phyloP scores from a whole-genome alignment of 805 yeast species.

The Candida montana region DNA sequence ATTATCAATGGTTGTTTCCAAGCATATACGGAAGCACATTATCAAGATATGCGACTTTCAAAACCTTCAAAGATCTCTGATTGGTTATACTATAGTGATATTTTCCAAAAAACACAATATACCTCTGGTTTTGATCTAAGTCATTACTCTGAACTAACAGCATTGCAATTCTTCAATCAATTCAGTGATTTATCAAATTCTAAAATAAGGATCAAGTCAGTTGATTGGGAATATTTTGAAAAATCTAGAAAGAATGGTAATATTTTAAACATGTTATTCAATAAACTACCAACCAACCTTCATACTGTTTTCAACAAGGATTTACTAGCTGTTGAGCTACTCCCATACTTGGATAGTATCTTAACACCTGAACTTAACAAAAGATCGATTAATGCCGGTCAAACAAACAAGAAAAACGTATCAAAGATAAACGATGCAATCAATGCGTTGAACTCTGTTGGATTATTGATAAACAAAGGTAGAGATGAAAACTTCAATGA shows the following conservation, averaged over 20 bases:
- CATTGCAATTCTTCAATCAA: slow-evolving; percentile 55
- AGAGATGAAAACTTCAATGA: slow-evolving; percentile 27
- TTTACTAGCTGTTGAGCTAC: slow-evolving; percentile 24
- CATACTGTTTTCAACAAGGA: slow-evolving; percentile 10
- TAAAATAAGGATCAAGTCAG: slow-evolving; percentile 25
- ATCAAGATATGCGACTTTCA: slow-evolving; percentile 55
- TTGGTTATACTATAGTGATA: slow-evolving; percentile 73
- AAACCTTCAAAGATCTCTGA: slow-evolving; percentile 63
- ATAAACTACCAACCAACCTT: slow-evolving; percentile 11
- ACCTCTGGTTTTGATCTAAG: slow-evolving; percentile 37
- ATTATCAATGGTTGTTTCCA: slow-evolving; percentile 70
- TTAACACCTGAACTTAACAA: slow-evolving; percentile 21
- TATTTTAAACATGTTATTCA: slow-evolving; percentile 9
- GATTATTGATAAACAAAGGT: slow-evolving; percentile 33
- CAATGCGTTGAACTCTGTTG: slow-evolving; percentile 33
- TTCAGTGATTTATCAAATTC: slow-evolving; percentile 56
- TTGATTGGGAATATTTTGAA: slow-evolving; percentile 25
- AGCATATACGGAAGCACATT: slow-evolving; percentile 52
- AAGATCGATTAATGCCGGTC: slow-evolving; percentile 18
- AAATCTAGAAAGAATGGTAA: slow-evolving; percentile 12
- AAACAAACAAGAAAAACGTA: slow-evolving; percentile 17
- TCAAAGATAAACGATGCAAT: slow-evolving; percentile 33
- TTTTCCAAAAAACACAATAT: slow-evolving; percentile 37
- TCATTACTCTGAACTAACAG: slow-evolving; percentile 51
- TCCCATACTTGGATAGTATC: slow-evolving; percentile 32